Evolutionary conservation across 2,329 filamentous ascomycete genomes (phyloP), one percentile per base, ranked within the genome.

Genomic region (Nemania diffusa): DNA sequence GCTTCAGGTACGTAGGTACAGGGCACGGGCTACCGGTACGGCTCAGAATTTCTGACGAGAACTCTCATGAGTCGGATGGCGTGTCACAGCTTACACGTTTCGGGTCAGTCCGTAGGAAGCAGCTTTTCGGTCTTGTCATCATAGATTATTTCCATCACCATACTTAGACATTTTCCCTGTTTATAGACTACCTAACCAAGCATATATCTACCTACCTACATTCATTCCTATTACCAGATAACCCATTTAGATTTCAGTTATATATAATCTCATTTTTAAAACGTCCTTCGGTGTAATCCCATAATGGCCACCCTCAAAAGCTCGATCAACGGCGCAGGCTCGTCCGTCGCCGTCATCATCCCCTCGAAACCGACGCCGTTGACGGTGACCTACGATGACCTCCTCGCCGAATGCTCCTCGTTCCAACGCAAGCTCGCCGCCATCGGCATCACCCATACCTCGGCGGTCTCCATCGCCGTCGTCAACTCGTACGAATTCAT

Each of bases 401-500:
- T 97, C 59, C 79, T 86, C 60, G 78, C 84, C 68, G 90, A 94
- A 76, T 87, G 93, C 62, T 80, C 84, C 50, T 81, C 85, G 17
- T 95, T 96, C 82, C 93, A 96, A 82, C 83, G 84, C 77, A 92
- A 93, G 81, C 88, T 97, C 69, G 92, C 93, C 26, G 85, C 85
- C 55, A 84, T 95, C 63, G 93, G 93, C 71, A 88, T 97, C 69
- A 84, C 85, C 64, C 85, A 87, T 50, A 85, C 86, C 71, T 87
- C 90, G 15, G 90, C 92, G 53, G 92, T 97, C 59, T 96, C 92
- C 55, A 94, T 97, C 77, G 91, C 93, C 29, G 86, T 94, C 20
- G 87, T 91, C 66, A 97, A 97, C 82, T 93, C 91, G 60, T 94
- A 93, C 80, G 92, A 94, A 79, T 96, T 97, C 81, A 92, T 97